A percentile compares a stretch with the other conserved stretches of the same genome.
Conservation (phyloP, 495 filamentous ascomycete species). For the Rhizodiscina lignyota region DNA sequence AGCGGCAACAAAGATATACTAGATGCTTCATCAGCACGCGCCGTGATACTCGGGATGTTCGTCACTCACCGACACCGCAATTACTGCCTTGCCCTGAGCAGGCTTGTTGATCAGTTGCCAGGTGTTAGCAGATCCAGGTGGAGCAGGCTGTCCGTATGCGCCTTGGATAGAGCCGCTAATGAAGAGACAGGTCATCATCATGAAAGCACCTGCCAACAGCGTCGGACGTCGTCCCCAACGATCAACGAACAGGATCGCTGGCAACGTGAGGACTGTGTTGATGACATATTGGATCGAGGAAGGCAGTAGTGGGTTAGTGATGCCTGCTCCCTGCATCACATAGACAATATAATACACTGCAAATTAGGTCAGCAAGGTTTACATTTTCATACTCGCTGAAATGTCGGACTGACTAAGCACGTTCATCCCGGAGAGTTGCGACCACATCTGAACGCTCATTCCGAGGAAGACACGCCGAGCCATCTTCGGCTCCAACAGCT, state of each 20-base stretch:
- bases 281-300: slow-evolving; percentile 67
- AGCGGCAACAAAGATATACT: slow-evolving; percentile 49
- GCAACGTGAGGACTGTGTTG: slow-evolving; percentile 49
- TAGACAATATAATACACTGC: slow-evolving; percentile 51
- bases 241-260: slow-evolving; percentile 31
- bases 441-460: slow-evolving; percentile 65
- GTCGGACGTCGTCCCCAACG: slow-evolving; percentile 13
- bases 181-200: slow-evolving; percentile 17
- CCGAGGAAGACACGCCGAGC: slow-evolving; percentile 52
- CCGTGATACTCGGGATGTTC: too few species aligned
- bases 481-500: slow-evolving; percentile 46
- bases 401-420: too few species aligned
- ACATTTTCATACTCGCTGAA: too few species aligned
- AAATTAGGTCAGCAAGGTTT: slow-evolving; percentile 66
- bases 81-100: slow-evolving; percentile 29
- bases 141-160: slow-evolving; percentile 12
- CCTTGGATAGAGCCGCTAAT: slow-evolving; percentile 14
- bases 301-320: slow-evolving; percentile 46
- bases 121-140: slow-evolving; percentile 1
- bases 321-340: slow-evolving; percentile 51
- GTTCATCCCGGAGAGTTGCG: slow-evolving; percentile 39
- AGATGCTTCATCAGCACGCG: too few species aligned
- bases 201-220: slow-evolving; percentile 14
- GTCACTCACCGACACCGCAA: slow-evolving; percentile 50
- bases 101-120: slow-evolving; percentile 11